Base-by-base conservation (phyloP, 192 early-diverging fungal genomes). In the Backusella sp. region DNA sequence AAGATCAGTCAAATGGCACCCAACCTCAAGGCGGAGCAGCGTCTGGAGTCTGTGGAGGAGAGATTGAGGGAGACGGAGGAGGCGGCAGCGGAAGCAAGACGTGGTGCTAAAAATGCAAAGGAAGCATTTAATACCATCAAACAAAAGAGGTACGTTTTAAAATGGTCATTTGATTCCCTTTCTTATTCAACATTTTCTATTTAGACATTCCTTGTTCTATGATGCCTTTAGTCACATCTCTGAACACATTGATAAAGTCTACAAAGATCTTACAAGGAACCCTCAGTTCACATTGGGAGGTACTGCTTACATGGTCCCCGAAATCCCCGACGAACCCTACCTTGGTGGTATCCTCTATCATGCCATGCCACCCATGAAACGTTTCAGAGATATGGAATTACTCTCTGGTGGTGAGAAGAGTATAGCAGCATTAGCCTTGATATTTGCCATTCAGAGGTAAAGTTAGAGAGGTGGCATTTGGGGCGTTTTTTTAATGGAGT, bases 321-420 rank as follows among this genome's bases (percentile, higher is more conserved):
- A 99, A 81, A 94, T 96, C 66, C 91, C 90, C 23, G 96, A 99
- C 82, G 96, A 98, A 82, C 98, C 98, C 3, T 99, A 97, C 69
- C 79, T 96, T 73, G 90, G 93, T 67, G 97, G 97, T 37, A 89
- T 99, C 59, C 95, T 96, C 73, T 99, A 98, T 86, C 97, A 99
- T 79, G 97, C 98, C 0, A 99, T 99, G 96, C 98, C 98, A 7
- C 98, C 98, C 26, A 93, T 97, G 90, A 99, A 99, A 86, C 92
- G 97, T 34, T 99, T 99, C 90, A 86, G 97, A 73, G 98, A 99
- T 80, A 99, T 99, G 98, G 97, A 98, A 73, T 95, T 96, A 78
- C 86, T 99, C 15, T 98, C 96, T 28, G 98, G 98, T 44, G 98
- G 98, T 76, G 98, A 99, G 86, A 99, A 99, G 86, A 97, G 97